Percentiles rank a stretch among this genome's conserved stretches.
phyloP scores from a whole-genome alignment of 192 early-diverging fungal species.

The Coemansia sp. region DNA sequence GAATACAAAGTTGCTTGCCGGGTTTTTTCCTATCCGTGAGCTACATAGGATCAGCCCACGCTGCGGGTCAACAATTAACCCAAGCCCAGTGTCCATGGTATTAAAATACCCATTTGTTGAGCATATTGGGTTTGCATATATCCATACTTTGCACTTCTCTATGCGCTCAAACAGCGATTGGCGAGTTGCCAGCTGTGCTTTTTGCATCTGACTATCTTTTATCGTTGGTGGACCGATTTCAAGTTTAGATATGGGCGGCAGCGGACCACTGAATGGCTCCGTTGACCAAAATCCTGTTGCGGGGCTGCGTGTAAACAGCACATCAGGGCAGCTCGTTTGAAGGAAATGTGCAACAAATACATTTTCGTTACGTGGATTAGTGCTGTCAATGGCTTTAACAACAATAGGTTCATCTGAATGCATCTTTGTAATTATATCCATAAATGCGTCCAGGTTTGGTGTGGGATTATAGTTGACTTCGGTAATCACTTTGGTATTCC shows the following conservation, averaged over 20 bases:
- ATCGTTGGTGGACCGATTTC: too few species aligned
- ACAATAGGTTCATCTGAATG: constrained; percentile 20
- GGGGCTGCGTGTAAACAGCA: constrained; percentile 27
- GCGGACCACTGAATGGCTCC: constrained; percentile 55
- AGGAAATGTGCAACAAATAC: constrained; percentile 66
- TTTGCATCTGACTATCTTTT: too few species aligned
- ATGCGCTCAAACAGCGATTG: background rate
- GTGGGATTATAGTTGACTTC: constrained; percentile 17
- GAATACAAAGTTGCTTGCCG: constrained; percentile 75
- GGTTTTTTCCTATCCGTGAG: constrained; percentile 71
- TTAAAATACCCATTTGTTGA: constrained; percentile 17
- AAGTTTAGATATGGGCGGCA: constrained; percentile 29
- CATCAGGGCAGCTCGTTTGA: background rate
- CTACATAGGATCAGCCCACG: constrained; percentile 77
- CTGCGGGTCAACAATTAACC: constrained; percentile 68
- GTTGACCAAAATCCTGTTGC: constrained; percentile 37
- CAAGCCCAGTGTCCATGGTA: constrained; percentile 51
- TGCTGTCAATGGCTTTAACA: constrained; percentile 14
- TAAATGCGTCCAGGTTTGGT: constrained; percentile 23
- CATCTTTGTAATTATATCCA: constrained; percentile 13
- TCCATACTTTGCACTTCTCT: constrained; percentile 14
- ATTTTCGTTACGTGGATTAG: constrained; percentile 57
- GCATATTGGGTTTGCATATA: constrained; percentile 8
- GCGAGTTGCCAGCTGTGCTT: too few species aligned
- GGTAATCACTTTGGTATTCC: constrained; percentile 7